A percentile compares a stretch with the other conserved stretches of the same genome.
Evolutionary conservation across 805 yeast species (phyloP).

Genomic region (Sugiyamaella floridensis): DNA sequence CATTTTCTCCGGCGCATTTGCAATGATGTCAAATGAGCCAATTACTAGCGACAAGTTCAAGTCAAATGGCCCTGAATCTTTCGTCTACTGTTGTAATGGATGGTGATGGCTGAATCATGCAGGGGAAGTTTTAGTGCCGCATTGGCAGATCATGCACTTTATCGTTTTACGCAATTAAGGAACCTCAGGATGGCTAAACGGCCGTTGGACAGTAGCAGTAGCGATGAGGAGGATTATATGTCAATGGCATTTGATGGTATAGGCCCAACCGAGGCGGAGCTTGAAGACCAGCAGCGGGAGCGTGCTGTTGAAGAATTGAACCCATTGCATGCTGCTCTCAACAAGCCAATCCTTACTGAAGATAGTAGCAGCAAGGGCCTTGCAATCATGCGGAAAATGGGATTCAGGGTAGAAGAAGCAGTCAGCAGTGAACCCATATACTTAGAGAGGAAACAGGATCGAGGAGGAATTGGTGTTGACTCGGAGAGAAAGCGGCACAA

Average conservation of each 20-base stretch:
- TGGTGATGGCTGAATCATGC: no score
- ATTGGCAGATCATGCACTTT: not conserved
- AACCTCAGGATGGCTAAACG: not conserved
- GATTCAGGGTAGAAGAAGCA: constrained; percentile 34
- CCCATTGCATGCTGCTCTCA: constrained; percentile 3
- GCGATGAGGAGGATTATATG: constrained; percentile 27
- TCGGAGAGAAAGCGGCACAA: constrained; percentile 7
- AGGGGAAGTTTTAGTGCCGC: no score
- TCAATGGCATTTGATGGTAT: constrained; percentile 21
- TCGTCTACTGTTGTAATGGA: no score
- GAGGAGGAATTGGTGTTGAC: constrained; percentile 15
- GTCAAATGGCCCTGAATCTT: no score
- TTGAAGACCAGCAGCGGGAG: constrained; percentile 1
- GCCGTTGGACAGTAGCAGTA: constrained; percentile 1
- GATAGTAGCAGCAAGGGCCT: constrained; percentile 21
- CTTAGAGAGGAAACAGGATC: constrained; percentile 6
- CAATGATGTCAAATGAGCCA: no score
- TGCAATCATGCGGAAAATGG: constrained; percentile 54
- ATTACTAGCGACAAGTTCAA: no score
- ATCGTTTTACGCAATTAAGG: no score
- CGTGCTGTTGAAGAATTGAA: not conserved
- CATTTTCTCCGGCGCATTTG: no score
- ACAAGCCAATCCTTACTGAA: constrained; percentile 1
- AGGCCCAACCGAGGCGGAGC: not conserved
- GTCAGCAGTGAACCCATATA: constrained; percentile 4